These are phyloP conservation scores for Pycnococcus provasolii DNA, from an alignment of 139 green algal genomes.

Conservation along the genomic window DNA sequence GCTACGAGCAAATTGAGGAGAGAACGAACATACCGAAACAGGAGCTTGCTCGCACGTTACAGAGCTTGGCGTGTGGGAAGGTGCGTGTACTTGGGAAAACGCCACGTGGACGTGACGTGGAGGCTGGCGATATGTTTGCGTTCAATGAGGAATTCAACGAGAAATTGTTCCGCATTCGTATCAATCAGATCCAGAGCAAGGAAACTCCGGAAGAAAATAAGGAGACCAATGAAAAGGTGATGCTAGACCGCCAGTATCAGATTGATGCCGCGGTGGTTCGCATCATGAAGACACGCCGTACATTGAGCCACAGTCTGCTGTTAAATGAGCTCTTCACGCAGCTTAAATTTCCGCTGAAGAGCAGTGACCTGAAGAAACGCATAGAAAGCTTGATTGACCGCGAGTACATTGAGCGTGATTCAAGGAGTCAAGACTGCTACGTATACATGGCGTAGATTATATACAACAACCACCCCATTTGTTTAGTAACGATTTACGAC, in stretches of 20 bases:
- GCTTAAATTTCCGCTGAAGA: conserved; percentile 87
- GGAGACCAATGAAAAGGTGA: conserved; percentile 71
- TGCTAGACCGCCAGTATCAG: conserved; percentile 47
- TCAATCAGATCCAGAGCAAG: conserved; percentile 94
- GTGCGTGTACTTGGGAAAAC: conserved; percentile 79
- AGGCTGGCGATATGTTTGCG: conserved; percentile 65
- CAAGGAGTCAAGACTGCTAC: conserved; percentile 36
- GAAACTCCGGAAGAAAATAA: conserved; percentile 88
- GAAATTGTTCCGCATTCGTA: conserved; percentile 72
- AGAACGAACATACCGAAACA: conserved; percentile 6
- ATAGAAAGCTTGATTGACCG: conserved; percentile 96
- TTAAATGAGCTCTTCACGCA: conserved; percentile 78
- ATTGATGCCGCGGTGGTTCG: conserved; percentile 93
- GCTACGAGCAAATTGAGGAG: conserved; percentile 50
- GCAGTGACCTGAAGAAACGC: conserved; percentile 87
- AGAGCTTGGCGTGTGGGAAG: conserved; percentile 79
- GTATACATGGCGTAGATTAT: conserved; percentile 34
- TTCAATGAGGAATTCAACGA: conserved; percentile 77
- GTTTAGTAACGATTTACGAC: too few species aligned
- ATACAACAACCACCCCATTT: too few species aligned
- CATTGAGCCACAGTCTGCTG: conserved; percentile 83
- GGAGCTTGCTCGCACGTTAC: conserved; percentile 81
- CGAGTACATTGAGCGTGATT: conserved; percentile 78
- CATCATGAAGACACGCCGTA: conserved; percentile 97
- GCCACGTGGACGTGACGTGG: conserved; percentile 63